A percentile compares a stretch with the other conserved stretches of the same genome.
phyloP scores from a whole-genome alignment of 2,329 filamentous ascomycete genomes.

The Huntiella moniliformis region DNA sequence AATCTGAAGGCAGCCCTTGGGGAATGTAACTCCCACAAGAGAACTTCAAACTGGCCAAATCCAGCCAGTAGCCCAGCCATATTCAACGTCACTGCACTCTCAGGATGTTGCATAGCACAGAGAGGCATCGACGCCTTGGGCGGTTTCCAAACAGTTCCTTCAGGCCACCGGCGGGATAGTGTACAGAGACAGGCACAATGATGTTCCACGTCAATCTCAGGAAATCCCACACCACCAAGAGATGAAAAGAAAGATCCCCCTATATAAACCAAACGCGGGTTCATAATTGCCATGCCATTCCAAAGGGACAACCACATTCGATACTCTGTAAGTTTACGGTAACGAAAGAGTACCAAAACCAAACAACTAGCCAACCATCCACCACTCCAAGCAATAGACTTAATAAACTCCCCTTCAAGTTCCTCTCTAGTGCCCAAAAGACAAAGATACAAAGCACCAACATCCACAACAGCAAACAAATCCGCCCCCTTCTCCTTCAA shows the following conservation, averaged over 20 bases:
- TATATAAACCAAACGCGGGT: background rate
- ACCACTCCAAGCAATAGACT: background rate
- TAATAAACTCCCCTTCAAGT: background rate
- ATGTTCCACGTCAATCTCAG: background rate
- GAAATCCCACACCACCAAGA: background rate
- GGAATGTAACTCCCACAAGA: background rate
- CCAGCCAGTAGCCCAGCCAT: background rate
- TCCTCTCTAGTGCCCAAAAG: background rate
- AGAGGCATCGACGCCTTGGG: background rate
- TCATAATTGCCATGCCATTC: background rate
- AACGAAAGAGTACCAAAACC: background rate
- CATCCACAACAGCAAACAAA: background rate
- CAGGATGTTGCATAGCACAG: background rate
- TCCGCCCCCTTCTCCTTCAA: too few relatives aligned
- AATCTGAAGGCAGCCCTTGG: background rate
- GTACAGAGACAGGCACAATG: background rate
- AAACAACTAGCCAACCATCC: background rate
- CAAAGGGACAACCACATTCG: background rate
- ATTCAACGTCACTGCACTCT: background rate
- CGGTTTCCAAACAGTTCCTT: background rate
- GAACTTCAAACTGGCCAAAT: background rate
- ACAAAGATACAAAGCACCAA: background rate
- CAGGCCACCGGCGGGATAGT: too few relatives aligned
- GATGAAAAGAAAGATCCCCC: background rate
- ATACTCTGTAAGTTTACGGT: too few relatives aligned